phyloP scores from a whole-genome alignment of 2,329 filamentous ascomycete genomes.

The Colletotrichum costaricense region DNA sequence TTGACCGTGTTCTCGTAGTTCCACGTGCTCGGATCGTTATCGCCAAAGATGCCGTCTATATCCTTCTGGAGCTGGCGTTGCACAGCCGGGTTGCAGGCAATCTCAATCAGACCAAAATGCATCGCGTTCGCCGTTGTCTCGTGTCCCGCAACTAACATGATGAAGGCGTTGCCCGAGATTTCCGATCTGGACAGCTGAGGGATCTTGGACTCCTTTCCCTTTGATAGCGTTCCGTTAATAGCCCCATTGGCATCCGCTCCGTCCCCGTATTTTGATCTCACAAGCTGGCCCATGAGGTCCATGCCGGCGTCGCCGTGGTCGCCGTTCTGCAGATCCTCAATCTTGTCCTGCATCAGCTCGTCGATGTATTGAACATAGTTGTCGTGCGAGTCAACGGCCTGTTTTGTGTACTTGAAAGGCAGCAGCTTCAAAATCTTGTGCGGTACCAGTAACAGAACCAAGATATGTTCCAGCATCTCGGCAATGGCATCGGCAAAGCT shows the following conservation, averaged over 20 bases:
- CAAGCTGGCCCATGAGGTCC: conserved; percentile 65
- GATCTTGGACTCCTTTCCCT: conserved; percentile 39
- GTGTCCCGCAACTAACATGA: conserved; percentile 79
- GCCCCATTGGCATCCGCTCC: conserved; percentile 31
- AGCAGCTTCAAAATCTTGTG: conserved; percentile 61
- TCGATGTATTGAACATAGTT: conserved; percentile 79
- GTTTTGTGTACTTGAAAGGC: conserved; percentile 63
- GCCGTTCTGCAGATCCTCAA: conserved; percentile 51
- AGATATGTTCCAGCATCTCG: conserved; percentile 70
- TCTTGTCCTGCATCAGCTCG: conserved; percentile 74
- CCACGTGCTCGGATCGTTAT: conserved; percentile 71
- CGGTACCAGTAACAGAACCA: conserved; percentile 71
- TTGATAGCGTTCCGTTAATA: conserved; percentile 24
- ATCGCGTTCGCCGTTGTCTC: conserved; percentile 83
- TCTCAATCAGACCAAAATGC: conserved; percentile 76
- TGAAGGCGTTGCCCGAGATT: conserved; percentile 78
- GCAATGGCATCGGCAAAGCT: conserved; percentile 74
- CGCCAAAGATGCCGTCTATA: conserved; percentile 72
- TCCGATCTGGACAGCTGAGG: conserved; percentile 68
- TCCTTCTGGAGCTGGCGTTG: conserved; percentile 77
- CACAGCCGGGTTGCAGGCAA: conserved; percentile 72
- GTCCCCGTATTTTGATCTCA: conserved; percentile 53
- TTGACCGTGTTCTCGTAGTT: conserved; percentile 76
- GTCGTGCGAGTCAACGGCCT: conserved; percentile 63
- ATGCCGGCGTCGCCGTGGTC: conserved; percentile 56